Evolutionary conservation across 2,329 filamentous ascomycete genomes (phyloP).

Genomic region (Rhynchosporium secalis): DNA sequence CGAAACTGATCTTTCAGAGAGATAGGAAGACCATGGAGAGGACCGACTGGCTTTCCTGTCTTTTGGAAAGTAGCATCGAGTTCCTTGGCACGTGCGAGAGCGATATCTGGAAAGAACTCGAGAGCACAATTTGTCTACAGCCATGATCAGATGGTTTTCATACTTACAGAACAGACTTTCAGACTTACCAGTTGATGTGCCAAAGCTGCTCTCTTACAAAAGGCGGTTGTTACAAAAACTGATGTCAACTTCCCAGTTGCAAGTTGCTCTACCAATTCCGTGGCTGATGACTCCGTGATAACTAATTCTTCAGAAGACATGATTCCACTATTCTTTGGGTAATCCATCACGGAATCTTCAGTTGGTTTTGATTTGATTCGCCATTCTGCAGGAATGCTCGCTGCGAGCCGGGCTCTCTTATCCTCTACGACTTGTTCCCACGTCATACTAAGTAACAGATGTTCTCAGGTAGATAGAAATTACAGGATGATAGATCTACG

Average conservation of each 20-base stretch:
- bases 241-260: conserved; percentile 11
- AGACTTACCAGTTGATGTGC: conserved; percentile 16
- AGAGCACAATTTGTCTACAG: conserved; percentile 12
- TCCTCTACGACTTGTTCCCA: conserved; percentile 31
- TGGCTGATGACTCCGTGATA: conserved; percentile 36
- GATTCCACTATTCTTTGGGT: conserved; percentile 32
- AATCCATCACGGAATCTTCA: conserved; percentile 29
- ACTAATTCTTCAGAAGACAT: conserved; percentile 32
- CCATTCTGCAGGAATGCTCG: conserved; percentile 33
- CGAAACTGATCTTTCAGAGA: conserved; percentile 37
- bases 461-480: neutral
- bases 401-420: conserved; percentile 29
- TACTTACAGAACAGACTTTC: neutral
- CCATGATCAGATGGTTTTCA: neutral
- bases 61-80: conserved; percentile 13
- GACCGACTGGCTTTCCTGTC: conserved; percentile 32
- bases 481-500: neutral
- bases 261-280: conserved; percentile 28
- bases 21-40: conserved; percentile 28
- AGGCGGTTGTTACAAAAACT: conserved; percentile 15
- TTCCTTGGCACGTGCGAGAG: conserved; percentile 13
- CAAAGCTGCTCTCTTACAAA: conserved; percentile 19
- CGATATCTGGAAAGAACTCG: conserved; percentile 17
- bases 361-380: conserved; percentile 26
- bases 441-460: conserved; percentile 19